phyloP scores from a whole-genome alignment of 2,329 filamentous ascomycete genomes.

The Colletotrichum sp. region DNA sequence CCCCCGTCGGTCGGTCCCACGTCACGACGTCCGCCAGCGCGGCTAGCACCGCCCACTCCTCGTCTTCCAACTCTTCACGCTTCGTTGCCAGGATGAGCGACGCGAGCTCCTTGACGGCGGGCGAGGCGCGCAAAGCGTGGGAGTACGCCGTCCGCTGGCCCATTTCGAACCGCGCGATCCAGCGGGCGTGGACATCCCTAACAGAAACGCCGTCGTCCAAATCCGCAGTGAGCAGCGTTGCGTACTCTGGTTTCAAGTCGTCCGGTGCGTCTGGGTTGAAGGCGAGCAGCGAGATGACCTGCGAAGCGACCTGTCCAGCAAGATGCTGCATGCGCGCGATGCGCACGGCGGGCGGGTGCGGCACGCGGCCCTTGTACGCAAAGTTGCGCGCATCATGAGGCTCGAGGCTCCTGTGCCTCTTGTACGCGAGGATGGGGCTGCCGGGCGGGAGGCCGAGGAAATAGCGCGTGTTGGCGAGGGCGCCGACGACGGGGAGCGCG shows the following conservation, averaged over 20 bases:
- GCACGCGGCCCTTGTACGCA: not conserved
- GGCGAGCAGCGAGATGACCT: not conserved
- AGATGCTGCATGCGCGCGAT: not conserved
- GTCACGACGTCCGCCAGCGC: not conserved
- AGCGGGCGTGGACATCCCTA: not conserved
- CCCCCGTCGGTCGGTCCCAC: not conserved
- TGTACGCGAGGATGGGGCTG: not conserved
- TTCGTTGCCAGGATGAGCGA: not conserved
- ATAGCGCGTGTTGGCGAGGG: not conserved
- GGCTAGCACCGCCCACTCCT: not conserved
- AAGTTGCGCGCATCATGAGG: not conserved
- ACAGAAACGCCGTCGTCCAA: not conserved
- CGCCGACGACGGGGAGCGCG: not conserved
- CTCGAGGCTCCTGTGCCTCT: not conserved
- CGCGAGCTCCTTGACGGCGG: not conserved
- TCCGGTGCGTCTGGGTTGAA: not conserved
- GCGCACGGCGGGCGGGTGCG: not conserved
- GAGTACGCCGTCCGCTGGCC: not conserved
- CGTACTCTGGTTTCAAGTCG: not conserved
- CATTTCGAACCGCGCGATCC: not conserved
- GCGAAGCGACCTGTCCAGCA: fast-evolving
- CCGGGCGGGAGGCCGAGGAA: not conserved
- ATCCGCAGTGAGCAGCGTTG: not conserved
- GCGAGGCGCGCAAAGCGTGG: fast-evolving
- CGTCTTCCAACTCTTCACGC: not conserved